Percentiles rank a stretch among this genome's conserved stretches.
Conservation (phyloP, 108 stramenopile species). For the Chaetoceros muelleri region DNA sequence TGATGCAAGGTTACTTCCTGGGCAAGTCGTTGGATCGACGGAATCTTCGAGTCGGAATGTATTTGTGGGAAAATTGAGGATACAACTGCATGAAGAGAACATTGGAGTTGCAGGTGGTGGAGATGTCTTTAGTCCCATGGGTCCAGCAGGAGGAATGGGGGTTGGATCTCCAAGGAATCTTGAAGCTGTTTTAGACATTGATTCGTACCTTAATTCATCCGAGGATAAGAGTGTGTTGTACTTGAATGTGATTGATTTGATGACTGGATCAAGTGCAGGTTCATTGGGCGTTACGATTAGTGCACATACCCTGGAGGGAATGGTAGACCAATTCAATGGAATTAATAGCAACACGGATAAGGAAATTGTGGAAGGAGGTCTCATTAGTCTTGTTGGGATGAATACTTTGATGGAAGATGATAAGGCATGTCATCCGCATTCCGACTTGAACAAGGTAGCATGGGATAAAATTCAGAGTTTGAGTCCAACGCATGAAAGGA, state of each 20-base stretch:
- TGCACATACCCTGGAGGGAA: background rate
- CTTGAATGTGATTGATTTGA: background rate
- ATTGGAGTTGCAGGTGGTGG: background rate
- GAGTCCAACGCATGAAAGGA: slow-evolving; percentile 14
- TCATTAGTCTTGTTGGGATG: slow-evolving; percentile 56
- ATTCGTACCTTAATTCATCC: background rate
- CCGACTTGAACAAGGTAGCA: background rate
- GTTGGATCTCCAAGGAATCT: background rate
- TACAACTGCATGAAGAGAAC: background rate
- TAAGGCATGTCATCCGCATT: slow-evolving; percentile 11
- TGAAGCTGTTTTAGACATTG: background rate
- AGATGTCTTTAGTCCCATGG: background rate
- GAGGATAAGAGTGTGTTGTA: background rate
- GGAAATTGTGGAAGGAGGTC: slow-evolving; percentile 22
- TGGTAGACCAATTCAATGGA: background rate
- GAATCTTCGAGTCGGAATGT: background rate
- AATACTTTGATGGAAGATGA: slow-evolving; percentile 33
- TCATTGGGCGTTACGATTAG: background rate
- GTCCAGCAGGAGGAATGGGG: background rate
- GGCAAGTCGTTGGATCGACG: slow-evolving; percentile 14
- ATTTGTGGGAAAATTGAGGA: background rate
- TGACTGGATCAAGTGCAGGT: background rate
- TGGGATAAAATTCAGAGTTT: background rate
- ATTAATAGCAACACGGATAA: background rate
- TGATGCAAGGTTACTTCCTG: slow-evolving; percentile 17